Base-by-base conservation (phyloP, 2,329 filamentous ascomycete species). In the Aspergillus sp. region DNA sequence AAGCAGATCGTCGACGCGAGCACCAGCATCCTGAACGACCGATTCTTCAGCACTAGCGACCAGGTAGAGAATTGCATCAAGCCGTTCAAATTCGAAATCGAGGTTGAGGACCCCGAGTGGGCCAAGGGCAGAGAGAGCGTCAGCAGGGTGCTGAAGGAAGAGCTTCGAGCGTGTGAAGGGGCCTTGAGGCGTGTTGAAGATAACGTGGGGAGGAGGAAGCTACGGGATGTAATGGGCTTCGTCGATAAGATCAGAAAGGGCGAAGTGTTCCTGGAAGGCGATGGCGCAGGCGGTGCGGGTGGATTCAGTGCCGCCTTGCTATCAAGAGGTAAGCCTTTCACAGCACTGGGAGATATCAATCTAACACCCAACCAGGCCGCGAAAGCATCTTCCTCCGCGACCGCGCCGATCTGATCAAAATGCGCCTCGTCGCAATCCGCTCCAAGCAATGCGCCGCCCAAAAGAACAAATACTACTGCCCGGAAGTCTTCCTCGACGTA, bases 21-120 rank as follows among this genome's bases (percentile, higher is more conserved):
- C 1, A 82, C 85, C 0, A 82, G 78, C 15, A 96, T 98, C 33
- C 66, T 98, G 8, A 91, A 91, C 44, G 91, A 98, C 51, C 74
- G 89, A 10, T 94, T 93, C 43, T 96, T 95, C 63, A 91, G 89
- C 60, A 98, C 93, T 1, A 91, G 84, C 42, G 93, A 98, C 51
- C 91, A 96, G 61, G 84, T 98, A 1, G 91, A 98, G 60, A 96
- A 96, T 55, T 98, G 89, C 55, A 93, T 98, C 62, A 98, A 98
- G 60, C 91, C 93, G 0, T 98, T 89, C 68, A 98, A 98, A 57
- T 96, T 89, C 47, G 86, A 95, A 41, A 93, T 98, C 37, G 91
- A 98, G 48, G 79, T 98, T 27, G 86, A 94, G 51, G 83, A 88
- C 24, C 71, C 78, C 5, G 93, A 98, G 57, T 98, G 91, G 91